These are phyloP conservation scores for Ascochyta clinopodiicola DNA, from an alignment of 2,329 filamentous ascomycete species.

Conservation along the genomic window DNA sequence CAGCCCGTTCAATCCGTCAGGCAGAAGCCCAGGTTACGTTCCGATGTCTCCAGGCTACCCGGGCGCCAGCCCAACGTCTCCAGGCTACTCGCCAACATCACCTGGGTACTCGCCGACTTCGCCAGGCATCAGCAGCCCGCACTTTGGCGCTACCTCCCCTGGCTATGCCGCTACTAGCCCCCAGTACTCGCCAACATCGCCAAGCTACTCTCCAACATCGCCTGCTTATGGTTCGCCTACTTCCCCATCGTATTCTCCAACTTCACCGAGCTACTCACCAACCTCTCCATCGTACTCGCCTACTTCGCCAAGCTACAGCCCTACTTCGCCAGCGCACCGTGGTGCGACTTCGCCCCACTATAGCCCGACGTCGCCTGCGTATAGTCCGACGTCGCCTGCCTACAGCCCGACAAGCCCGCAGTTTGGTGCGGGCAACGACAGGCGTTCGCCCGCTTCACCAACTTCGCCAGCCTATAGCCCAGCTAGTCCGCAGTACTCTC, in stretches of 20 bases:
- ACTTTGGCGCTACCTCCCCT: conserved; percentile 60
- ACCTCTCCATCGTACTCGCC: conserved; percentile 65
- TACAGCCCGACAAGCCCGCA: conserved; percentile 63
- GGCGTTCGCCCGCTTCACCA: conserved; percentile 61
- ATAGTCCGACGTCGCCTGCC: conserved; percentile 60
- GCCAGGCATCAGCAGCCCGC: conserved; percentile 64
- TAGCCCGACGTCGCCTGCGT: conserved; percentile 58
- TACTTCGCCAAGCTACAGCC: conserved; percentile 59
- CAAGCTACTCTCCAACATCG: conserved; percentile 66
- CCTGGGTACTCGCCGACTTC: conserved; percentile 69
- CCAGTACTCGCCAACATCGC: conserved; percentile 61
- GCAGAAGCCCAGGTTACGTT: conserved; percentile 70
- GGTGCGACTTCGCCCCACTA: conserved; percentile 50
- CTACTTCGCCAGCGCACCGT: conserved; percentile 59
- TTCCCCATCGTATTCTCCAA: conserved; percentile 58
- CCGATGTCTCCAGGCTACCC: conserved; percentile 67
- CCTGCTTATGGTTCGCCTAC: conserved; percentile 53
- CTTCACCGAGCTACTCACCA: conserved; percentile 60
- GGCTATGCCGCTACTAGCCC: conserved; percentile 59
- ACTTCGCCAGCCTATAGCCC: conserved; percentile 75
- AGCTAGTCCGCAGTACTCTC: conserved; percentile 65
- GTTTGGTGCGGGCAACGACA: conserved; percentile 41
- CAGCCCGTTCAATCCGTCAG: conserved; percentile 69
- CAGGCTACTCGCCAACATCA: conserved; percentile 54
- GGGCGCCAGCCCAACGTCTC: conserved; percentile 44